Base-by-base conservation (phyloP, 2,329 filamentous ascomycete species). In the Diplodia corticola region DNA sequence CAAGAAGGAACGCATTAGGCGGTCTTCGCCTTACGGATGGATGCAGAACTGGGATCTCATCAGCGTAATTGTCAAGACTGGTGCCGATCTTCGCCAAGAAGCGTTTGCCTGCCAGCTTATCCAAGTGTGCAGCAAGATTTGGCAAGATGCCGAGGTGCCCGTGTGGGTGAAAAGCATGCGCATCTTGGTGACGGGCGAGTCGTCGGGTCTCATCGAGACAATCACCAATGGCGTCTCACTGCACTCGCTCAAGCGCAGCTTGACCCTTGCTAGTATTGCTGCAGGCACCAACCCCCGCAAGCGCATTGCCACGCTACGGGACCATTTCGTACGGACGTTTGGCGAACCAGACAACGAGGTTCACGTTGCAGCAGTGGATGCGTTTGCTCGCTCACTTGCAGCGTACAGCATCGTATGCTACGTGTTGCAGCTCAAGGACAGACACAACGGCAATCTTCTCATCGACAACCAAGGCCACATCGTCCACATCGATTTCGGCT, bases 131-230 rank as follows among this genome's bases (percentile, higher is more conserved):
- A 85, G 91, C 73, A 91, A 89, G 79, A 93, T 93, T 70, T 95
- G 91, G 90, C 81, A 88, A 54, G 91, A 93, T 69, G 89, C 90
- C 17, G 80, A 83, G 28, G 86, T 91, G 35, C 85, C 89, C 40
- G 91, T 95, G n/a, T 95, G 92, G 91, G 90, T 93, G 22, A 93
- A 93, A 79, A 84, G 90, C 67, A 95, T 95, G 91, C 88, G 91
- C 64, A 95, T 95, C 63, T 81, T 95, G 63, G 91, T 95, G 48
- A 94, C 91, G 5, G 91, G 91, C 68, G 91, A 94, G 79, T 91
- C 90, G 9, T 93, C 90, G 1, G 91, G 91, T 3, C 84, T 95
- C 54, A 91, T 95, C 70, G 91, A 95, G 80, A 95, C 91, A 5
- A 95, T 95, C 72, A 93, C 91, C 46, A 94, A 93, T 71, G 91